Percentiles rank a stretch among this genome's conserved stretches.
Conservation (phyloP, 2,329 filamentous ascomycete species). For the Claviceps citrina region DNA sequence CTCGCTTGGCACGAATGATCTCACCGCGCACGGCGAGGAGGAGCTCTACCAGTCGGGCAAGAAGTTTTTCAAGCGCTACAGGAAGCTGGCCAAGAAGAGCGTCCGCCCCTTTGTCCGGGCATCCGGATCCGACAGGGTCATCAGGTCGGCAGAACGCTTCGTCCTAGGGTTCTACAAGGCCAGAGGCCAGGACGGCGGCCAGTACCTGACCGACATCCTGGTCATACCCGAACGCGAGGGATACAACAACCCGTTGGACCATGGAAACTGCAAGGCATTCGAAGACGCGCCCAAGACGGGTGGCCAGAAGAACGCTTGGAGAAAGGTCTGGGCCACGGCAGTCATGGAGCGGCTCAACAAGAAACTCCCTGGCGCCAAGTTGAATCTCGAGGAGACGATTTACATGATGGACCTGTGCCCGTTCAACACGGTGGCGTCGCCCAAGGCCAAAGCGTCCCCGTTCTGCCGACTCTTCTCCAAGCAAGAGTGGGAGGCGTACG, state of each 20-base stretch:
- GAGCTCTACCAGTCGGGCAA: conserved; percentile 61
- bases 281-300: conserved; percentile 39
- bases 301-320: conserved; percentile 41
- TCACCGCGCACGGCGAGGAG: conserved; percentile 50
- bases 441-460: conserved; percentile 34
- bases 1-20: conserved; percentile 50
- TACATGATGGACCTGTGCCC: conserved; percentile 81
- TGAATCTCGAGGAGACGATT: conserved; percentile 47
- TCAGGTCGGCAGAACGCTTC: conserved; percentile 63
- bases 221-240: conserved; percentile 51
- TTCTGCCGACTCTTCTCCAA: conserved; percentile 66
- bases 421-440: conserved; percentile 60
- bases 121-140: conserved; percentile 53
- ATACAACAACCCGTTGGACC: conserved; percentile 70
- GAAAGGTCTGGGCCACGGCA: conserved; percentile 45
- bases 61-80: conserved; percentile 63
- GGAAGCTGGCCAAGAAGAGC: conserved; percentile 33
- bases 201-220: conserved; percentile 41
- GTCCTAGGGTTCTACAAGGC: conserved; percentile 51
- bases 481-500: conserved; percentile 61
- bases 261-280: conserved; percentile 56
- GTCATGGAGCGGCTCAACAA: conserved; percentile 56
- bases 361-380: conserved; percentile 50
- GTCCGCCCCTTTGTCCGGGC: conserved; percentile 56
- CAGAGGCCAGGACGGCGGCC: conserved; percentile 22